phyloP scores from a whole-genome alignment of 306 rosid genomes.

The Dalbergia cultrata region DNA sequence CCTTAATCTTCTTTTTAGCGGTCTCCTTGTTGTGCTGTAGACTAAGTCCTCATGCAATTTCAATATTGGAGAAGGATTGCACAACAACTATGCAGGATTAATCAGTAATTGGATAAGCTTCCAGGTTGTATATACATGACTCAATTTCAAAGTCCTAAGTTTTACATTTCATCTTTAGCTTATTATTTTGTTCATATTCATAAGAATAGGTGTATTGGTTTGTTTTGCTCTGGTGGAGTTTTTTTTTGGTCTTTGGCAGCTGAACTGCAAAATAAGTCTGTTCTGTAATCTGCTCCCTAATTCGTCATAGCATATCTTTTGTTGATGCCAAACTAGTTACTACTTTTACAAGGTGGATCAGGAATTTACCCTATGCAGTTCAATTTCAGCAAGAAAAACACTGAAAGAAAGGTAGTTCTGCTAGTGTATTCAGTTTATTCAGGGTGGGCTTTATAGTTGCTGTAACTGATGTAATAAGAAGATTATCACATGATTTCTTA shows the following conservation, averaged over 20 bases:
- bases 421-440: constrained; percentile 38
- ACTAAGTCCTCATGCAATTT: constrained; percentile 29
- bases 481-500: constrained; percentile 41
- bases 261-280: constrained; percentile 26
- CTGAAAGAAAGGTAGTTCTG: constrained; percentile 26
- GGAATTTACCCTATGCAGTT: constrained; percentile 39
- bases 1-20: background rate
- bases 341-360: constrained; percentile 43
- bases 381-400: constrained; percentile 22
- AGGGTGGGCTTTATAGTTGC: constrained; percentile 31
- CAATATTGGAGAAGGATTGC: constrained; percentile 31
- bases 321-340: constrained; percentile 7
- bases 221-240: constrained; percentile 27
- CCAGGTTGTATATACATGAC: constrained; percentile 38
- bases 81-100: constrained; percentile 34
- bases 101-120: constrained; percentile 40
- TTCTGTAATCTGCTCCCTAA: constrained; percentile 28
- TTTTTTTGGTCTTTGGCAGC: constrained; percentile 12
- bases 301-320: constrained; percentile 37
- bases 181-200: constrained; percentile 35
- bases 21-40: constrained; percentile 21
- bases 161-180: constrained; percentile 18
- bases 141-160: constrained; percentile 23
- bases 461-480: constrained; percentile 34
- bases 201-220: constrained; percentile 34